Evolutionary conservation across 306 rosid genomes (phyloP), one percentile per base, ranked within the genome.

Genomic region (Urtica urens): DNA sequence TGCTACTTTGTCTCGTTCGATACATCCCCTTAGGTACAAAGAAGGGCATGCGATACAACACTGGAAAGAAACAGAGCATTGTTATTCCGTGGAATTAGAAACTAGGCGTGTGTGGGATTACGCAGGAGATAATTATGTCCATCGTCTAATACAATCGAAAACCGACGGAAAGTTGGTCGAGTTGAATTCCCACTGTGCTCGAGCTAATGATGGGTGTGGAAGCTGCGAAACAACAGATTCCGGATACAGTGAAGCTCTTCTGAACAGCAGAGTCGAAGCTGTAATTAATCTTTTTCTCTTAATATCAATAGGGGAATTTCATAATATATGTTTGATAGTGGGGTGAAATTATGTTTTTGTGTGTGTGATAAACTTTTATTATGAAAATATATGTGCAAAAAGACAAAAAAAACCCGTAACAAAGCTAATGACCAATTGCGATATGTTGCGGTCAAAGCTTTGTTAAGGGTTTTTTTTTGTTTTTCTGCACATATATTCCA

Each of bases 61-160:
- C 66, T 90, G 97, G 97, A 84, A 79, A 71, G 95, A 90, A 70
- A 84, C 93, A 13, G 79, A 90, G 19, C 95, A 84, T 64, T 90
- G 97, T 67, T 90, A 90, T 66, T 81, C 95, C 69, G 81, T 81
- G 17, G 97, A 90, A 64, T 74, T 90, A 73, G 97, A 90, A 66
- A 84, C 97, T 4, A 79, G 66, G 47, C 93, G 97, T 0, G 97
- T 81, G 14, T 90, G 95, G 97, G 95, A 90, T 77, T 84, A 84
- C 53, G 95, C 72, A 24, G 95, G 95, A 49, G 95, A 90, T 73
- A 90, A 90, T 72, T 90, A 84, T 46, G 97, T 90, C 53, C 97
- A 84, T 66, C 79, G 97, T 47, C 79, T 90, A 30, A 84, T 90
- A 69, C 90, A 66, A 56, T 84, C 97, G 62, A 90, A 90, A 79